Base-by-base conservation (phyloP, 1,139 yeast species). In the Yamadazyma kanchanaburiensis region DNA sequence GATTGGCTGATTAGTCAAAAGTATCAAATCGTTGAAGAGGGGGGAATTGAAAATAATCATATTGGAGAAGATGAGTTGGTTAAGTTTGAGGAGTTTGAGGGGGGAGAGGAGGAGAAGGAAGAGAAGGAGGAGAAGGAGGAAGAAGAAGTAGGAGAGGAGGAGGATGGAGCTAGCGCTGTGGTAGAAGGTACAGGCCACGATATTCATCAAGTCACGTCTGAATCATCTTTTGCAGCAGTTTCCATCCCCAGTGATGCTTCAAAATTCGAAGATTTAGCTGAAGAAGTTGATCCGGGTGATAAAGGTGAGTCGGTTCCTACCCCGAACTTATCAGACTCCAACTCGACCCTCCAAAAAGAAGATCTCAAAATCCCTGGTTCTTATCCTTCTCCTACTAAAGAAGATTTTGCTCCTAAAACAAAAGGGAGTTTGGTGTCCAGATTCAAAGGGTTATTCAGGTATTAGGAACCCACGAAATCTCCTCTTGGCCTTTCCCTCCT, bases 161-260 rank as follows among this genome's bases (percentile, higher is more conserved):
- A 18, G 10, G 20, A 18, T 10, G 20, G 20, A 7, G 10, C 7
- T 8, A 9, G n/a, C n/a, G n/a, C n/a, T n/a, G n/a, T n/a, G n/a
- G n/a, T n/a, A n/a, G n/a, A n/a, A n/a, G 22, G 20, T 10, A 10
- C 22, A 4, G 31, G 20, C 6, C 28, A 32, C 10, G 26, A 26
- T 7, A 40, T 40, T 20, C 38, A 42, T 22, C 60, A 58, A 22
- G 62, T 59, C 4, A 52, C 52, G 34, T 60, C 70, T 3, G 48
- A 52, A 6, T 63, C 70, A 1, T 64, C 72, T 4, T 66, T 60
- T 49, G 70, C 71, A 10, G 70, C 70, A 6, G 63, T 66, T 14
- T 62, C 70, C 4, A 22, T 43, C 22, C 46, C 45, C 14, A 31
- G 36, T 19, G 35, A 36, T 21, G 17, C 32, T 10, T 27, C 35